Base-by-base conservation (phyloP, 306 rosid species). In the Luffa aegyptiaca region DNA sequence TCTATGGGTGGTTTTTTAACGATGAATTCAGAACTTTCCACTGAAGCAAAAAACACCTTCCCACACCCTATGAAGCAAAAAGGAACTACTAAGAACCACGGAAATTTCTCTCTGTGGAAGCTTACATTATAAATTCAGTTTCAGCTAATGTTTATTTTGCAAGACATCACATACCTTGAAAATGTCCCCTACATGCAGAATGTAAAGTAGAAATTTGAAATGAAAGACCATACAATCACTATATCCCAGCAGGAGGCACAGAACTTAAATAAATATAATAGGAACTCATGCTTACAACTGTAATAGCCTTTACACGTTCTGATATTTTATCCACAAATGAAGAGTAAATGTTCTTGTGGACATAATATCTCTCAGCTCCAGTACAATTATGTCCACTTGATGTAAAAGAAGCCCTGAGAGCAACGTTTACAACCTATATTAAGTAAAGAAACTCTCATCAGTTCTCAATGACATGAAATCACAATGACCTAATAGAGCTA, bases 351-450 rank as follows among this genome's bases (percentile, higher is more conserved):
- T 87, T 88, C 90, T 79, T 82, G 78, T 91, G 98, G 81, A 93
- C 97, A 86, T 91, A 96, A 86, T 93, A 90, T 79, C 99, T 88
- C 86, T 96, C 98, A 75, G 98, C 99, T 79, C 99, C 99, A 53
- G 98, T 97, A 81, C 97, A 96, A 80, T 96, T 96, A 83, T 96
- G 99, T 82, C 98, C 99, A 84, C 96, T 91, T 80, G 98, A 91
- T 87, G 93, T 97, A 81, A 96, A 95, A 62, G 86, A 90, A 80
- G 91, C 98, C 84, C 99, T 87, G 87, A 84, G 97, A 77, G 99
- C 98, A 88, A 96, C 88, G 84, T 89, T 93, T 81, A 95, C 93
- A 79, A 89, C 99, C 99, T 93, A 82, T 59, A 80, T 79, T 81
- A 81, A 80, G 85, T 65, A 80, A 79, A 78, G 36, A 70, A 48